Percentiles rank a stretch among this genome's conserved stretches.
Evolutionary conservation across 148 eudicot species (phyloP).

Genomic region (Silene conica): DNA sequence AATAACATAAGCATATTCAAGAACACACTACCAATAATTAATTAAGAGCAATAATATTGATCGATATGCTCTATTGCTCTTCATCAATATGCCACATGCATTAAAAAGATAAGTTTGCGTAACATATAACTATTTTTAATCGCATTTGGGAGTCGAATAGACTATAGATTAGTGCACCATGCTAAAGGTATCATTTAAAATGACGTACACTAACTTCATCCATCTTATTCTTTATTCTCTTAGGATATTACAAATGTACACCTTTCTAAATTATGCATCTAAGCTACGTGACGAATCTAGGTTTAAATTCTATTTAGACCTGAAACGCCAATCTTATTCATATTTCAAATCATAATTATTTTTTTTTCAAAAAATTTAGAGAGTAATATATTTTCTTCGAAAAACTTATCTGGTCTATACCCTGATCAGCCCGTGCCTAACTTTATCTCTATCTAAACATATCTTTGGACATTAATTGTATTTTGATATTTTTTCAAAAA

Average conservation of each 20-base stretch:
- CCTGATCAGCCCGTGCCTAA: too few relatives aligned
- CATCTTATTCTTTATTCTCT: slow-evolving; percentile 4
- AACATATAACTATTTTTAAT: neutral
- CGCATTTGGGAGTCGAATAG: neutral
- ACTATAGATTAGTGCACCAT: neutral
- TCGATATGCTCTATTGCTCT: too few relatives aligned
- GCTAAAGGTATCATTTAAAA: neutral
- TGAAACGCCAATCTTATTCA: too few relatives aligned
- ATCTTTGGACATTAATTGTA: too few relatives aligned
- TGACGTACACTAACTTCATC: slow-evolving; percentile 15
- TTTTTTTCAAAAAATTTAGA: too few relatives aligned
- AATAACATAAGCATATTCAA: slow-evolving; percentile 28
- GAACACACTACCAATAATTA: slow-evolving; percentile 22
- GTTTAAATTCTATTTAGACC: too few relatives aligned
- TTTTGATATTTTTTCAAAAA: too few relatives aligned
- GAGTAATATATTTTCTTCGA: too few relatives aligned
- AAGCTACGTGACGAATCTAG: too few relatives aligned
- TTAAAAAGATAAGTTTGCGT: neutral
- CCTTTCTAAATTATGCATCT: neutral
- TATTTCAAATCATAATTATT: too few relatives aligned
- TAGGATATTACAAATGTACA: neutral
- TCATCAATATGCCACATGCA: slow-evolving; percentile 11
- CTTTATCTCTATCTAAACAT: too few relatives aligned
- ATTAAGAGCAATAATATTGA: slow-evolving; percentile 28
- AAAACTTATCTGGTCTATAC: too few relatives aligned